Evolutionary conservation across 2,329 filamentous ascomycete species (phyloP).

Genomic region (Cryphonectria japonica): DNA sequence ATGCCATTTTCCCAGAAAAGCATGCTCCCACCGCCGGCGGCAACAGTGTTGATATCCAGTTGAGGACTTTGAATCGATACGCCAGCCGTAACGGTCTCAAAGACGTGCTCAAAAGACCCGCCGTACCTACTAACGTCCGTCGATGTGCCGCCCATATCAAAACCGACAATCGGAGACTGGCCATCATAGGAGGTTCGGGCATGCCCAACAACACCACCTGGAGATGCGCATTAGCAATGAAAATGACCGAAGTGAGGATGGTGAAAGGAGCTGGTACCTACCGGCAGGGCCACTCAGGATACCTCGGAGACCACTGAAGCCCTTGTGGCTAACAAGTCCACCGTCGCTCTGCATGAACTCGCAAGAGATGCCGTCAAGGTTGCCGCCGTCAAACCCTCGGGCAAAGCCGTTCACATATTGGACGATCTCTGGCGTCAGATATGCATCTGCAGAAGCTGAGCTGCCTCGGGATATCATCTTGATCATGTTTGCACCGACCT

Average conservation of each 20-base stretch:
- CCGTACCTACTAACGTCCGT: constrained; percentile 53
- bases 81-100: constrained; percentile 62
- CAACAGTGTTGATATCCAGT: constrained; percentile 87
- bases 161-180: constrained; percentile 39
- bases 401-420: constrained; percentile 72
- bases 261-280: neutral
- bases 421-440: constrained; percentile 71
- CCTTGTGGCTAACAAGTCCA: constrained; percentile 32
- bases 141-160: constrained; percentile 29
- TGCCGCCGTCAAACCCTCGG: constrained; percentile 65
- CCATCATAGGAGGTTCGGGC: constrained; percentile 74
- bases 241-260: neutral
- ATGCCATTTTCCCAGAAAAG: constrained; percentile 84
- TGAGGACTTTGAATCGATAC: constrained; percentile 87
- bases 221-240: neutral
- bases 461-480: constrained; percentile 72
- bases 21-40: constrained; percentile 77
- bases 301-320: constrained; percentile 47
- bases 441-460: constrained; percentile 75
- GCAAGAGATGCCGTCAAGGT: constrained; percentile 61
- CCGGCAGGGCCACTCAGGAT: constrained; percentile 69
- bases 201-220: constrained; percentile 73
- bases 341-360: constrained; percentile 76
- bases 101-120: constrained; percentile 26
- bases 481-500: constrained; percentile 72